phyloP scores from a whole-genome alignment of 108 stramenopile genomes.

The Nannochloropsis salina region DNA sequence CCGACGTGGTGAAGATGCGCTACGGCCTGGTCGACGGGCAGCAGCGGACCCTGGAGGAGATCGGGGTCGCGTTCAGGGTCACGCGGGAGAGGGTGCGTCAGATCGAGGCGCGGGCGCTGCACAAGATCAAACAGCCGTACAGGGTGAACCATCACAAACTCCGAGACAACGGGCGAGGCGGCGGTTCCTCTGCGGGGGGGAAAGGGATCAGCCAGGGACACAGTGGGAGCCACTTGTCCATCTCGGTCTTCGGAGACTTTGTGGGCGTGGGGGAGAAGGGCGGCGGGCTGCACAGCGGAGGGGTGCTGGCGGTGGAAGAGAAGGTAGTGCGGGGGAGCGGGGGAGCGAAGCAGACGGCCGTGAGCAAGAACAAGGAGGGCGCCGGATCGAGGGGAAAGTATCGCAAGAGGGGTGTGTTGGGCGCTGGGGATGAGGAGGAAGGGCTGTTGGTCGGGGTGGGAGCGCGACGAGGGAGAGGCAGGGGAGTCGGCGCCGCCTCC shows the following conservation, averaged over 20 bases:
- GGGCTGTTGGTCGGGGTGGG: background rate
- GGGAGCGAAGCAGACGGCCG: background rate
- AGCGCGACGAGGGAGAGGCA: background rate
- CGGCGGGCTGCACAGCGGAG: background rate
- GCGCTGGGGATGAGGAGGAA: background rate
- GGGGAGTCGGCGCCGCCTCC: background rate
- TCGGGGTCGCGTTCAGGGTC: slow-evolving; percentile 69
- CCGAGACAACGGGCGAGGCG: background rate
- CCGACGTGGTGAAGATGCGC: slow-evolving; percentile 81
- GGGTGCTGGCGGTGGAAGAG: background rate
- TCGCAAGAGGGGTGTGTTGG: slow-evolving; percentile 4
- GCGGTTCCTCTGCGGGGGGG: background rate
- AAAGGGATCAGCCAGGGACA: background rate
- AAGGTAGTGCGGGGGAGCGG: background rate
- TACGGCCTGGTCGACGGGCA: slow-evolving; percentile 88
- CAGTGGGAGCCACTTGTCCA: background rate
- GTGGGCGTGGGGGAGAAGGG: background rate
- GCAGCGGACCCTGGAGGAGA: slow-evolving; percentile 81
- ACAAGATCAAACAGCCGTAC: slow-evolving; percentile 66
- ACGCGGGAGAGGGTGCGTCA: slow-evolving; percentile 89
- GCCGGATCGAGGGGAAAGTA: background rate
- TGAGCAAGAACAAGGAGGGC: background rate
- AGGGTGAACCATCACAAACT: slow-evolving; percentile 24
- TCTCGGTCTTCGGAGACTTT: background rate
- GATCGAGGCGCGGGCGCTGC: slow-evolving; percentile 86